Conservation (phyloP, 2,329 filamentous ascomycete species). For the Penicillium sp. region DNA sequence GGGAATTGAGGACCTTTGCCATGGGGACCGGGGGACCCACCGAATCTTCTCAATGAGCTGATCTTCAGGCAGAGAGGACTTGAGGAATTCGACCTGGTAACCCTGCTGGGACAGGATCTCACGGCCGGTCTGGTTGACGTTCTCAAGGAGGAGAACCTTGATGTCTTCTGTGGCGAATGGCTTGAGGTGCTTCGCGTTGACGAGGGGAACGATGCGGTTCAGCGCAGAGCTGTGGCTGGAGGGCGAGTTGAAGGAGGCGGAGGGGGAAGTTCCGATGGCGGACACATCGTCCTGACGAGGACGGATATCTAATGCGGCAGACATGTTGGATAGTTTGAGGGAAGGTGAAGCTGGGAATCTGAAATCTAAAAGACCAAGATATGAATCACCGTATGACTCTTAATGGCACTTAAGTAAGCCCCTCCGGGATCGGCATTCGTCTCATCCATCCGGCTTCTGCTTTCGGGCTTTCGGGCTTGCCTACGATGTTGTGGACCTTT, state of each 20-base stretch:
- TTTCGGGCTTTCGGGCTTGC: not conserved
- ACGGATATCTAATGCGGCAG: slow-evolving; percentile 40
- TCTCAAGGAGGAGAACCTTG: slow-evolving; percentile 93
- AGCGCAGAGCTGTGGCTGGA: slow-evolving; percentile 60
- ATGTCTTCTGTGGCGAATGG: slow-evolving; percentile 95
- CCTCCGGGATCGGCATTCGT: slow-evolving; percentile 20
- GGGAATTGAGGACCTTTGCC: slow-evolving; percentile 5
- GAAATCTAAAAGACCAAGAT: slow-evolving; percentile 2
- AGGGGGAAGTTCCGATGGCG: slow-evolving; percentile 74
- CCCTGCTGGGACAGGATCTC: slow-evolving; percentile 82
- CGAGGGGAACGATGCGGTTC: slow-evolving; percentile 46
- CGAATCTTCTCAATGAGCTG: slow-evolving; percentile 96
- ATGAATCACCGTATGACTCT: slow-evolving; percentile 11
- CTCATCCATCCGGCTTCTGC: not conserved
- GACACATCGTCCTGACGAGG: slow-evolving; percentile 34
- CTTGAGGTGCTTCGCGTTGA: slow-evolving; percentile 74
- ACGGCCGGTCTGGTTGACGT: slow-evolving; percentile 87
- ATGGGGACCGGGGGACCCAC: slow-evolving; percentile 53
- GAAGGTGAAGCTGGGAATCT: slow-evolving; percentile 1
- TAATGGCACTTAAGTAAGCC: slow-evolving; percentile 23
- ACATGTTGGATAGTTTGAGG: slow-evolving; percentile 22
- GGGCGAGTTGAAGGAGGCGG: slow-evolving; percentile 72
- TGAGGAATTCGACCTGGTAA: slow-evolving; percentile 92
- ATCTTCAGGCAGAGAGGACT: slow-evolving; percentile 86
- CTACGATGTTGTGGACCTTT: no score